phyloP scores from a whole-genome alignment of 2,329 filamentous ascomycete species.

The Dothideomycetes sp. region DNA sequence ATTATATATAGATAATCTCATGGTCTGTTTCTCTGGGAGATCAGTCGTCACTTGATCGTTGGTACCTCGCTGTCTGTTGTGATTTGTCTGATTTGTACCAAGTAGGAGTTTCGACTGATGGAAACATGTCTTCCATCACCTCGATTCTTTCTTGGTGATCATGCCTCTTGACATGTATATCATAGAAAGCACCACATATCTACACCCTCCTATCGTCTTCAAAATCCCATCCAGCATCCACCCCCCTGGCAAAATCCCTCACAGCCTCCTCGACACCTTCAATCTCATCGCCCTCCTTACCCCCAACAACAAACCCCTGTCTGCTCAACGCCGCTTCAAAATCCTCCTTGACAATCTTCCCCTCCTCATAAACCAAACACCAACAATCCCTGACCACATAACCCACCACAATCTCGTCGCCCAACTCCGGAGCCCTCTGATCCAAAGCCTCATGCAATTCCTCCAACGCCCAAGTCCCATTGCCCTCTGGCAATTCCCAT shows the following conservation, averaged over 20 bases:
- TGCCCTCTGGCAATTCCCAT: constrained; percentile 1
- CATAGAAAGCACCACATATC: too few relatives aligned
- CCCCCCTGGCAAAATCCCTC: neutral
- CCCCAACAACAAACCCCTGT: constrained; percentile 3
- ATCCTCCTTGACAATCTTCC: constrained; percentile 8
- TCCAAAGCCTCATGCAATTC: constrained; percentile 12
- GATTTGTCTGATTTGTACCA: too few relatives aligned
- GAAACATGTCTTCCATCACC: too few relatives aligned
- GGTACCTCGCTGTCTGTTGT: too few relatives aligned
- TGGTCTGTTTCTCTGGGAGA: too few relatives aligned
- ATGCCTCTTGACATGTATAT: too few relatives aligned
- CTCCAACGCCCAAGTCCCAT: constrained; percentile 11
- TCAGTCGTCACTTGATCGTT: too few relatives aligned
- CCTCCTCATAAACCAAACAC: constrained; percentile 12
- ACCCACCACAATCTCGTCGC: constrained; percentile 10
- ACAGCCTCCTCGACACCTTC: constrained; percentile 1
- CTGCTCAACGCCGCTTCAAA: constrained; percentile 3
- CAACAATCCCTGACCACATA: constrained; percentile 8
- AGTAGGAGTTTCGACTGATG: too few relatives aligned
- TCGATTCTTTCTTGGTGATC: too few relatives aligned
- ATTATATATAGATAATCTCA: too few relatives aligned
- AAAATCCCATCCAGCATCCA: neutral
- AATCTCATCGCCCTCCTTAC: constrained; percentile 1
- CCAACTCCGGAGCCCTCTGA: constrained; percentile 4
- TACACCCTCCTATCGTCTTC: too few relatives aligned